Base-by-base conservation (phyloP, 2,329 filamentous ascomycete genomes). In the Zymoseptoria ardabiliae region DNA sequence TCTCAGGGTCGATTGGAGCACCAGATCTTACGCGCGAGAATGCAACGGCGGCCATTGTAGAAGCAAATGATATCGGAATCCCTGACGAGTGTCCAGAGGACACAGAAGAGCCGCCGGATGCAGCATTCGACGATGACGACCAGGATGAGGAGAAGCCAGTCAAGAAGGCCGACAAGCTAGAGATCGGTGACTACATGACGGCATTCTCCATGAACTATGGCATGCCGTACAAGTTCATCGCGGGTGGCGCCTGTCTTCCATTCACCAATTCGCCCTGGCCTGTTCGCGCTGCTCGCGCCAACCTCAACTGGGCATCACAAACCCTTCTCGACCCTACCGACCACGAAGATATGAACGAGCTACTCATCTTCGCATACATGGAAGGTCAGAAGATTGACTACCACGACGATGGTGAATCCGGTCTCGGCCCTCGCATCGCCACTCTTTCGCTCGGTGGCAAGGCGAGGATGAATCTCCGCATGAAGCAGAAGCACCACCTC, bases 201-300 rank as follows among this genome's bases (percentile, higher is more conserved):
- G 65, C 70, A 23, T 72, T 66, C 58, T 70, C 71, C 54, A 71
- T 72, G 64, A 67, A 65, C 23, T 68, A 66, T 76, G 86, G 86
- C 1, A 85, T 85, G 61, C 80, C 81, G 0, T 89, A 89, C 70
- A 88, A 88, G 57, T 89, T 85, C 66, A 79, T 83, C 41, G 84
- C 85, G 1, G 74, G 77, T 1, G 81, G 83, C 2, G 72, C 78
- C 5, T 81, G 77, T 3, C 74, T 70, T n/a, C 71, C 76, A 0
- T 85, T 86, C 59, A 65, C 72, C 1, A 72, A 78, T 4, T 79
- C 82, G 0, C 81, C 71, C 2, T 67, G 65, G 62, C 62, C 70
- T 1, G 76, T 88, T 1, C 74, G 81, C 5, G 73, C 77, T 51
- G 77, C 79, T 0, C 75, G 85, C 0, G 76, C 78, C 5, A 76